Conservation (phyloP, 1,284 basidiomycete genomes). For the Tylopilus sp. region DNA sequence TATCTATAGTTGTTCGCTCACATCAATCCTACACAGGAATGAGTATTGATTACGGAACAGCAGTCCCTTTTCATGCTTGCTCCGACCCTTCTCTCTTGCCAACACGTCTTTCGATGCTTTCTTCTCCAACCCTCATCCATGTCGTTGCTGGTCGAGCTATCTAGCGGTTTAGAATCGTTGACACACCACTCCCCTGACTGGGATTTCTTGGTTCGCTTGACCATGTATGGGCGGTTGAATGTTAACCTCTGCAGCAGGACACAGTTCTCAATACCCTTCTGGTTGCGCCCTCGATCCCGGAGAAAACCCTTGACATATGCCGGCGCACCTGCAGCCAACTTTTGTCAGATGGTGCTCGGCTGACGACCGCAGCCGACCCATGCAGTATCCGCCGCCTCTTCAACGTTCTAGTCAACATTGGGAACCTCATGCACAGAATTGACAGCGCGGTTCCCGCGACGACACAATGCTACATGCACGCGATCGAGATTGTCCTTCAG, state of each 20-base stretch:
- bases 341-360: conserved; percentile 26
- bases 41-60: conserved; percentile 32
- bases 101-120: conserved; percentile 23
- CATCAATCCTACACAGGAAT: conserved; percentile 36
- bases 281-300: conserved; percentile 28
- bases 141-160: conserved; percentile 29
- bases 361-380: conserved; percentile 24
- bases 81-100: conserved; percentile 19
- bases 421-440: conserved; percentile 37
- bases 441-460: conserved; percentile 34
- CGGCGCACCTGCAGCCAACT: conserved; percentile 33
- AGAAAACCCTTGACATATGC: conserved; percentile 31
- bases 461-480: conserved; percentile 33
- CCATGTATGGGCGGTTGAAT: conserved; percentile 2
- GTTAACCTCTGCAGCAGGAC: conserved; percentile 25
- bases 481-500: conserved; percentile 36
- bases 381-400: conserved; percentile 30
- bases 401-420: conserved; percentile 36
- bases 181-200: conserved; percentile 30
- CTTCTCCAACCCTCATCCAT: conserved; percentile 17
- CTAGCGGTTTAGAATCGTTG: conserved; percentile 24
- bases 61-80: conserved; percentile 21
- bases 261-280: conserved; percentile 24
- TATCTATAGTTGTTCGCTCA: conserved; percentile 28
- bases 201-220: conserved; percentile 30